A percentile compares a stretch with the other conserved stretches of the same genome.
Conservation (phyloP, 129 eudicot species). For the Ambrosia trifida region DNA sequence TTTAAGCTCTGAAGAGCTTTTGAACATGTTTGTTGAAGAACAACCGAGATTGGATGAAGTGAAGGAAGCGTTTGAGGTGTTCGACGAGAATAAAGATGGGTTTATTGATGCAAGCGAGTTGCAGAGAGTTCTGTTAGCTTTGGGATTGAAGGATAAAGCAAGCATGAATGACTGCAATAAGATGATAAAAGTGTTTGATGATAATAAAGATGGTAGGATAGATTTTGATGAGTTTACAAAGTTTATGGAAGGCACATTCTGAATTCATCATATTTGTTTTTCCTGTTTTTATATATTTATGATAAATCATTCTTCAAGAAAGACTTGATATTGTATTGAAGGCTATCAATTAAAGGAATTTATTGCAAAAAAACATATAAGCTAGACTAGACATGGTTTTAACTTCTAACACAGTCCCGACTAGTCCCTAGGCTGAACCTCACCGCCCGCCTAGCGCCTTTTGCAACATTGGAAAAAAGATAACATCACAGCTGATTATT, state of each 20-base stretch:
- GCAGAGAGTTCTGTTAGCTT: conserved; percentile 52
- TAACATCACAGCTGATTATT: not conserved
- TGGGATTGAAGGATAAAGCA: conserved; percentile 49
- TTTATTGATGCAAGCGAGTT: conserved; percentile 65
- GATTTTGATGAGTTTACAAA: conserved; percentile 57
- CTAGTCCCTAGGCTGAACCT: too few relatives aligned
- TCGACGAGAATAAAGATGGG: conserved; percentile 67
- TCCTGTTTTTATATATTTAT: not conserved
- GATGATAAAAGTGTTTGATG: conserved; percentile 65
- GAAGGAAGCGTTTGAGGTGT: conserved; percentile 64
- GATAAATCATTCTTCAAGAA: conserved; percentile 2
- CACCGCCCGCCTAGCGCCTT: too few relatives aligned
- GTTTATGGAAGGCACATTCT: conserved; percentile 47
- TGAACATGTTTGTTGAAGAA: conserved; percentile 51
- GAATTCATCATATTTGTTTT: not conserved
- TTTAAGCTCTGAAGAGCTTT: conserved; percentile 36
- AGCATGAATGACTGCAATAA: conserved; percentile 51
- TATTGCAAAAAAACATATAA: not conserved
- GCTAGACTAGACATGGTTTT: not conserved
- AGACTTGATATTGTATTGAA: conserved; percentile 9
- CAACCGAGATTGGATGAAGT: conserved; percentile 55
- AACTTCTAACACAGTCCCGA: not conserved
- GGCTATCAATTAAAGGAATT: not conserved
- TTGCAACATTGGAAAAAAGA: too few relatives aligned
- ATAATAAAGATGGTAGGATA: conserved; percentile 47